A percentile compares a stretch with the other conserved stretches of the same genome.
These are phyloP conservation scores for Tripterygium wilfordii DNA, from an alignment of 177 flowering plant genomes.

Conservation along the genomic window DNA sequence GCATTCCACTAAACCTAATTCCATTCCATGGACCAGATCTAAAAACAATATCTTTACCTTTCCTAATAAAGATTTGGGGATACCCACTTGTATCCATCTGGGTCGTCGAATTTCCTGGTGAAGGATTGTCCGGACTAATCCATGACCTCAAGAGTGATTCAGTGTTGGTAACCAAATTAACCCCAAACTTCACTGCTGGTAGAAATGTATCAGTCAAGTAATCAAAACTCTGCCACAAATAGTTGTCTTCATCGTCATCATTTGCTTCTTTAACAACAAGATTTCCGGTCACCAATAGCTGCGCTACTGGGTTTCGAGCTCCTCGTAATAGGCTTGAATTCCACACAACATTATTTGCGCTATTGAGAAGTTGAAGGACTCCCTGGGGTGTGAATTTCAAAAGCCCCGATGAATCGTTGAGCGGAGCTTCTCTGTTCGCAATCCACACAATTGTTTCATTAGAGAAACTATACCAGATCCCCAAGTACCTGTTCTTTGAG, in stretches of 20 bases:
- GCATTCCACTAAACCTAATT: not conserved
- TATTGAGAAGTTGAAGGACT: not conserved
- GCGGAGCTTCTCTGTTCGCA: not conserved
- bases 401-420: not conserved
- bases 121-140: not conserved
- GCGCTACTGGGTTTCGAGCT: not conserved
- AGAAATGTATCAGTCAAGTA: not conserved
- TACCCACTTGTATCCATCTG: not conserved
- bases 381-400: not conserved
- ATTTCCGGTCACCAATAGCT: not conserved
- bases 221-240: not conserved
- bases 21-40: not conserved
- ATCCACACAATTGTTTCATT: not conserved
- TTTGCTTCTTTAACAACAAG: not conserved
- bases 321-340: not conserved
- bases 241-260: not conserved
- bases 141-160: not conserved
- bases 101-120: not conserved
- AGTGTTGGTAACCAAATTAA: not conserved
- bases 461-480: not conserved
- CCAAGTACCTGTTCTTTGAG: not conserved
- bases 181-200: not conserved
- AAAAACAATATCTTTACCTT: not conserved
- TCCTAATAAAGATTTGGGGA: not conserved
- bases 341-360: not conserved